Conservation (phyloP, 2,329 filamentous ascomycete genomes). For the Paracorniculantispora psalliotae region DNA sequence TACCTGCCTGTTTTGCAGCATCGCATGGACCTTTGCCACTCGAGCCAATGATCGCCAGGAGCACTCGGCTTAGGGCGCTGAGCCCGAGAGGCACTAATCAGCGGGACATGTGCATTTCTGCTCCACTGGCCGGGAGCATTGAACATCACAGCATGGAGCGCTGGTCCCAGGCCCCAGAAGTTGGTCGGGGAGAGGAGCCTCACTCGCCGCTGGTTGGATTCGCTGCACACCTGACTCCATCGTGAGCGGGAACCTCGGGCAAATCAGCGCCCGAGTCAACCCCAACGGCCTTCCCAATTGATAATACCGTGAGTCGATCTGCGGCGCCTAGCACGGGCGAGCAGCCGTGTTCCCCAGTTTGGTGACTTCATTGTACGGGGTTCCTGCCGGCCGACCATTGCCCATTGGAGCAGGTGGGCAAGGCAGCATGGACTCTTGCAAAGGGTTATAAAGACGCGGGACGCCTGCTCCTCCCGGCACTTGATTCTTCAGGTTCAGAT, state of each 20-base stretch:
- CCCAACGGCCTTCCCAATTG: conserved; percentile 9
- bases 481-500: neutral
- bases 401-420: conserved; percentile 9
- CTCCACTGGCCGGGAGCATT: no score
- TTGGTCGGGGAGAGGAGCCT: neutral
- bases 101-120: neutral
- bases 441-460: neutral
- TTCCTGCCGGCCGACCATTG: neutral
- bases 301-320: neutral
- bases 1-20: conserved; percentile 1
- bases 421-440: neutral
- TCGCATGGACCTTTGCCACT: neutral
- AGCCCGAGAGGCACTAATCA: neutral
- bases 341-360: neutral
- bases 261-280: neutral
- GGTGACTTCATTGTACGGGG: conserved; percentile 5
- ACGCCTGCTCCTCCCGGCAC: neutral
- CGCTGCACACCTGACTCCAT: neutral
- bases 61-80: neutral
- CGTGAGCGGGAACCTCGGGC: neutral
- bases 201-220: neutral
- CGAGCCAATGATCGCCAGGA: neutral
- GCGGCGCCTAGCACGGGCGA: neutral
- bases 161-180: neutral
- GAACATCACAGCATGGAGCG: no score